Evolutionary conservation across 495 filamentous ascomycete species (phyloP).

Genomic region (Clavariopsis aquatica): DNA sequence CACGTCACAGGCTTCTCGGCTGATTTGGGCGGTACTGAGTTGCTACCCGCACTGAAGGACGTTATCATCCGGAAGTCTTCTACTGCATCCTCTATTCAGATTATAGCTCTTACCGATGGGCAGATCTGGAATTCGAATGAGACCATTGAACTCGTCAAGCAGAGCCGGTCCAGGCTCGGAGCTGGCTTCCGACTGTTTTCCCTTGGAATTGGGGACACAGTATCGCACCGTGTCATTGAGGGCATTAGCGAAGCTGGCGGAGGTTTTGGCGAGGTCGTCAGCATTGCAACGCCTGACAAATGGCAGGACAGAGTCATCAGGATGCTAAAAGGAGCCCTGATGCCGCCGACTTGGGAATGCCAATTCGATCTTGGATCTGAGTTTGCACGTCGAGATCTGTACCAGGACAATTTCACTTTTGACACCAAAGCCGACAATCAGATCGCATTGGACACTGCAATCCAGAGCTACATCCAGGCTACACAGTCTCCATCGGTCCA

Average conservation of each 20-base stretch:
- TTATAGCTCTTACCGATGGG: constrained; percentile 40
- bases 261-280: constrained; percentile 38
- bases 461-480: no score
- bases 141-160: constrained; percentile 19
- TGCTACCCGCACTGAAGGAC: not conserved
- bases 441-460: no score
- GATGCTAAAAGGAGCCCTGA: constrained; percentile 40
- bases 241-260: constrained; percentile 37
- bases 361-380: constrained; percentile 6
- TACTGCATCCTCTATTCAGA: constrained; percentile 23
- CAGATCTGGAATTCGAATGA: constrained; percentile 33
- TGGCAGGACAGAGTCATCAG: constrained; percentile 34
- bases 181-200: constrained; percentile 35
- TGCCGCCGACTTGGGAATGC: constrained; percentile 24
- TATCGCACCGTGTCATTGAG: constrained; percentile 39
- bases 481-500: no score
- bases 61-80: not conserved
- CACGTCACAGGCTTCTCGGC: constrained; percentile 2
- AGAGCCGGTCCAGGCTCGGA: not conserved
- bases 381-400: not conserved
- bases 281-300: not conserved
- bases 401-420: no score
- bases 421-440: no score
- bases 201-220: constrained; percentile 39
- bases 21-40: constrained; percentile 20